These are phyloP conservation scores for Suillus brevipes DNA, from an alignment of 768 basidiomycete species.

Conservation along the genomic window DNA sequence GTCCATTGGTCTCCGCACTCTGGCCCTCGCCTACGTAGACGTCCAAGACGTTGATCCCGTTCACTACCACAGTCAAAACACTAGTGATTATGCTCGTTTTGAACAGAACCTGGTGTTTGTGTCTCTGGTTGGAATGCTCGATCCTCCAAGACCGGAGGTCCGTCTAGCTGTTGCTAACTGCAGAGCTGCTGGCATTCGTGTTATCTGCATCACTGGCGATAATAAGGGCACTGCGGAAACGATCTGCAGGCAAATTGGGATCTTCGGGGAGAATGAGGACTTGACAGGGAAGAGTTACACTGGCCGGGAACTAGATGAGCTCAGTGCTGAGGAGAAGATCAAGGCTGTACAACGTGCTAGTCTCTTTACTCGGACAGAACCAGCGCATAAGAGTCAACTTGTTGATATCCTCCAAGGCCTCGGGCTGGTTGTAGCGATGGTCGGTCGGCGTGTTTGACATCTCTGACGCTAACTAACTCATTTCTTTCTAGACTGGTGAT, in stretches of 20 bases:
- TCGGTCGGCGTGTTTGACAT: slow-evolving; percentile 31
- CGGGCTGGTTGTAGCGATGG: slow-evolving; percentile 96
- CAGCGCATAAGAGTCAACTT: slow-evolving; percentile 90
- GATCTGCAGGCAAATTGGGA: slow-evolving; percentile 94
- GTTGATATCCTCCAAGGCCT: slow-evolving; percentile 92
- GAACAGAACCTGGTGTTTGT: slow-evolving; percentile 93
- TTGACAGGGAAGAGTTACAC: slow-evolving; percentile 95
- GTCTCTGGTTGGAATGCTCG: slow-evolving; percentile 95
- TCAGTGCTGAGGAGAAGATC: slow-evolving; percentile 80
- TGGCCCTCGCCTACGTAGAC: slow-evolving; percentile 87
- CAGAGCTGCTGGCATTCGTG: slow-evolving; percentile 89
- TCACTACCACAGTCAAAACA: slow-evolving; percentile 79
- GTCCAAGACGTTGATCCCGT: slow-evolving; percentile 72
- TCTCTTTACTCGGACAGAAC: slow-evolving; percentile 93
- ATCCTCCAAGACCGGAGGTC: slow-evolving; percentile 96
- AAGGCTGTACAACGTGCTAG: slow-evolving; percentile 84
- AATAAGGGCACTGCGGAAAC: slow-evolving; percentile 98
- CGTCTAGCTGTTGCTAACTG: slow-evolving; percentile 85
- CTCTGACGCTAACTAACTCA: slow-evolving; percentile 13
- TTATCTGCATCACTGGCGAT: slow-evolving; percentile 97
- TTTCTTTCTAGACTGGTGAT: slow-evolving; percentile 73
- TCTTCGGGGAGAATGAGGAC: slow-evolving; percentile 85
- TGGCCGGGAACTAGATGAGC: slow-evolving; percentile 84
- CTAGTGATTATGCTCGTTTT: slow-evolving; percentile 84
- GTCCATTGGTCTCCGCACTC: slow-evolving; percentile 79